These are phyloP conservation scores for Trametes pubescens DNA, from an alignment of 1,284 basidiomycete species.

Conservation along the genomic window DNA sequence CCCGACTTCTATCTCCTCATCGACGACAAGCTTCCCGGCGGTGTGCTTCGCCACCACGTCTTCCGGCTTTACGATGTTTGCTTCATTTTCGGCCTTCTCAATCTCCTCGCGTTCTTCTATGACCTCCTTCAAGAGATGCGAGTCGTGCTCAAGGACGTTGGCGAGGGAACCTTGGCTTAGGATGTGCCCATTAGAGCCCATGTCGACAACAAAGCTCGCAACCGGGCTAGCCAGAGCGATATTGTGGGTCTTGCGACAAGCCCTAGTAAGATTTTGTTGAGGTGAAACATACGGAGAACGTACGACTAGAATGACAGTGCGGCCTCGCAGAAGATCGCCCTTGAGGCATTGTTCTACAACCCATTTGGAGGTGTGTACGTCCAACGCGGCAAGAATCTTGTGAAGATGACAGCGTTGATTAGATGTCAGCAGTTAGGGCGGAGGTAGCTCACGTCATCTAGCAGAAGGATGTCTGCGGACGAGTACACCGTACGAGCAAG, in stretches of 20 bases:
- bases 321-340: constrained; percentile 70
- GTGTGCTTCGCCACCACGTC: constrained; percentile 37
- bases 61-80: constrained; percentile 46
- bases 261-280: background rate
- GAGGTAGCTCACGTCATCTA: constrained; percentile 61
- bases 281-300: background rate
- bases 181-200: constrained; percentile 60
- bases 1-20: constrained; percentile 66
- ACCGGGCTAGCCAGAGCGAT: constrained; percentile 69
- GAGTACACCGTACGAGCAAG: constrained; percentile 77
- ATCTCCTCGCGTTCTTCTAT: constrained; percentile 50
- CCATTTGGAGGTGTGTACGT: constrained; percentile 61
- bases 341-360: constrained; percentile 24
- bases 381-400: constrained; percentile 55
- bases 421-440: no score
- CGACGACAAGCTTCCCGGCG: constrained; percentile 59
- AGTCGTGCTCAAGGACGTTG: constrained; percentile 52
- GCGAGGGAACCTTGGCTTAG: constrained; percentile 55
- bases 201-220: constrained; percentile 68
- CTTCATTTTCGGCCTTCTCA: constrained; percentile 50
- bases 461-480: constrained; percentile 63
- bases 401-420: constrained; percentile 22
- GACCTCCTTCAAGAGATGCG: constrained; percentile 48
- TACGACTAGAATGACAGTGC: constrained; percentile 78
- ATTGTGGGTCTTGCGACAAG: constrained; percentile 66